A percentile compares a stretch with the other conserved stretches of the same genome.
Conservation (phyloP, 176 grass and related monocot genomes). For the Musa schizocarpa region DNA sequence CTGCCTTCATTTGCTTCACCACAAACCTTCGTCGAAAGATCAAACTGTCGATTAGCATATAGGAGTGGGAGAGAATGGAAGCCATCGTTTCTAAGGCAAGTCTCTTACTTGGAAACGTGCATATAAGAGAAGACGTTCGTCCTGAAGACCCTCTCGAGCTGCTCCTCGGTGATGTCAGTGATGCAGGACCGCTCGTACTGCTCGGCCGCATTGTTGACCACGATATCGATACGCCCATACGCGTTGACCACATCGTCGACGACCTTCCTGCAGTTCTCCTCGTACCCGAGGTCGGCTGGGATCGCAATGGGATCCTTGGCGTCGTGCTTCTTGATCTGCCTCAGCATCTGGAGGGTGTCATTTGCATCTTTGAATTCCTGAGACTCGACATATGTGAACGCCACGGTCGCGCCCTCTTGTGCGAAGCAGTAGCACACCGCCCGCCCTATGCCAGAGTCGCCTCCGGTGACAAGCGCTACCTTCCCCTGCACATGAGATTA, state of each 20-base stretch:
- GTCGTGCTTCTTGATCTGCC: conserved; percentile 27
- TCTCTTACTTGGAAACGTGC: conserved; percentile 33
- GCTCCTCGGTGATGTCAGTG: conserved; percentile 39
- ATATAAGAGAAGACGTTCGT: conserved; percentile 77
- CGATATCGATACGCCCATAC: conserved; percentile 50
- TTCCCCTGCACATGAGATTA: conserved; percentile 33
- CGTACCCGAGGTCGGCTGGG: conserved; percentile 57
- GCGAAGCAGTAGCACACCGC: conserved; percentile 74
- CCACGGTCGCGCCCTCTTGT: conserved; percentile 65
- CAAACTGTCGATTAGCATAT: background rate
- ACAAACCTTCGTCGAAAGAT: conserved; percentile 16
- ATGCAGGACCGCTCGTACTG: conserved; percentile 41
- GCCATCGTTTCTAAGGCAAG: background rate
- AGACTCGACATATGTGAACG: conserved; percentile 54
- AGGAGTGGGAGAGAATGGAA: no score
- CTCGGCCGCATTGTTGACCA: conserved; percentile 74
- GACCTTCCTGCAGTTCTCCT: conserved; percentile 51
- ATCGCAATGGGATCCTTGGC: conserved; percentile 42
- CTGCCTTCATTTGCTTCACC: conserved; percentile 30
- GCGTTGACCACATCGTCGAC: conserved; percentile 38
- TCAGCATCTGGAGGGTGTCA: conserved; percentile 49
- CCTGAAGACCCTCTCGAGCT: conserved; percentile 61
- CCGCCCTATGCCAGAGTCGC: conserved; percentile 83
- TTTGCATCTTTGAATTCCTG: conserved; percentile 55
- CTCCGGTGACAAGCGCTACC: conserved; percentile 72